Evolutionary conservation across 2,329 filamentous ascomycete species (phyloP).

Genomic region (Hortaea werneckii): DNA sequence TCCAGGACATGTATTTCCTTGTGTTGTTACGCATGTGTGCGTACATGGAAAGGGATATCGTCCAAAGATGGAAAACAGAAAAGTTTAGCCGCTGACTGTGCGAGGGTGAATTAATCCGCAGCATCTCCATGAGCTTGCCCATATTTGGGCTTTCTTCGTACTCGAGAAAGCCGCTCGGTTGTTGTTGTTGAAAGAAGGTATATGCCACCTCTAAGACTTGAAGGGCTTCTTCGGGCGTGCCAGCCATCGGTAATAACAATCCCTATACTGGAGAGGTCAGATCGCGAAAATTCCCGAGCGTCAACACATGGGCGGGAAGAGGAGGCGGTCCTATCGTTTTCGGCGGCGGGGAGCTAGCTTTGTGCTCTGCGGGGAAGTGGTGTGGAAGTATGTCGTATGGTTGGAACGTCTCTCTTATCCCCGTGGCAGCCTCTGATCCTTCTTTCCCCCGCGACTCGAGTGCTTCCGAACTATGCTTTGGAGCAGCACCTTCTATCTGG

Average conservation of each 20-base stretch:
- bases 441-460: conserved; percentile 27
- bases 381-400: conserved; percentile 12
- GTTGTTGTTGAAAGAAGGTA: conserved; percentile 61
- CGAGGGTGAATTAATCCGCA: conserved; percentile 45
- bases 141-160: conserved; percentile 68
- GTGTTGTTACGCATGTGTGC: background rate
- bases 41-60: too few species aligned
- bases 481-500: conserved; percentile 43
- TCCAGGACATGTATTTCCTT: too few species aligned
- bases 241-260: conserved; percentile 45
- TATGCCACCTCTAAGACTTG: conserved; percentile 72
- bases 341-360: conserved; percentile 15
- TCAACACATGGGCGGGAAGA: conserved; percentile 26
- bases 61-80: background rate
- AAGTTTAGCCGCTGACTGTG: conserved; percentile 6
- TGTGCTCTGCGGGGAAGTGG: background rate
- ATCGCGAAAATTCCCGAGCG: conserved; percentile 12
- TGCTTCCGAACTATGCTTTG: conserved; percentile 40
- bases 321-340: conserved; percentile 39
- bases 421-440: conserved; percentile 23
- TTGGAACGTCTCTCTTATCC: conserved; percentile 33
- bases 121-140: conserved; percentile 74
- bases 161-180: conserved; percentile 59
- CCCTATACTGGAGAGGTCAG: conserved; percentile 19
- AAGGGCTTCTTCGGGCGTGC: conserved; percentile 76